phyloP scores from a whole-genome alignment of 331 rosid genomes.

The Spiraea crenata region DNA sequence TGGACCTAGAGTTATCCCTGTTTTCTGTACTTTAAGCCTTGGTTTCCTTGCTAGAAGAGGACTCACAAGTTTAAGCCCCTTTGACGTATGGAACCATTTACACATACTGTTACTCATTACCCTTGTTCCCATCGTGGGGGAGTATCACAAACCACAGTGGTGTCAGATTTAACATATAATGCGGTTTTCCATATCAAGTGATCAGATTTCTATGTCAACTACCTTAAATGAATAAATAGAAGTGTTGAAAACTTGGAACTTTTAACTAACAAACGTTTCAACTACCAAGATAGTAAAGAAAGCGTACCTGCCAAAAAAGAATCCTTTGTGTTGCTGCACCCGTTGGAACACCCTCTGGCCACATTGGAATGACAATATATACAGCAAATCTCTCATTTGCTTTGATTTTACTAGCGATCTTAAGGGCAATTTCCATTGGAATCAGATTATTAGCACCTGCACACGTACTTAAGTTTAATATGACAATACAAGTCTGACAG shows the following conservation, averaged over 20 bases:
- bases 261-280: conserved; percentile 6
- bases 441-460: conserved; percentile 97
- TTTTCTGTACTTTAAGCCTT: not conserved
- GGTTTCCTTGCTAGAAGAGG: conserved; percentile 6
- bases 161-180: not conserved
- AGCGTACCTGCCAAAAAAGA: conserved; percentile 95
- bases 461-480: conserved; percentile 12
- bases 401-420: conserved; percentile 85
- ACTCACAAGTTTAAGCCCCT: not conserved
- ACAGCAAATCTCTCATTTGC: conserved; percentile 91
- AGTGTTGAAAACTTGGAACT: not conserved
- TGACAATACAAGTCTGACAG: conserved; percentile 2
- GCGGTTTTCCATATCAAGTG: not conserved
- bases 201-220: not conserved
- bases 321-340: conserved; percentile 91
- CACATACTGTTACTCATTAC: not conserved
- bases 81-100: not conserved
- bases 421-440: conserved; percentile 95
- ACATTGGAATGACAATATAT: conserved; percentile 94
- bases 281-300: conserved; percentile 19
- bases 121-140: not conserved
- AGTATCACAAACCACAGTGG: not conserved
- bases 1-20: not conserved
- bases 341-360: conserved; percentile 99
- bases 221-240: not conserved